phyloP scores from a whole-genome alignment of 2,329 filamentous ascomycete species.

The Myriosclerotinia duriaeana region DNA sequence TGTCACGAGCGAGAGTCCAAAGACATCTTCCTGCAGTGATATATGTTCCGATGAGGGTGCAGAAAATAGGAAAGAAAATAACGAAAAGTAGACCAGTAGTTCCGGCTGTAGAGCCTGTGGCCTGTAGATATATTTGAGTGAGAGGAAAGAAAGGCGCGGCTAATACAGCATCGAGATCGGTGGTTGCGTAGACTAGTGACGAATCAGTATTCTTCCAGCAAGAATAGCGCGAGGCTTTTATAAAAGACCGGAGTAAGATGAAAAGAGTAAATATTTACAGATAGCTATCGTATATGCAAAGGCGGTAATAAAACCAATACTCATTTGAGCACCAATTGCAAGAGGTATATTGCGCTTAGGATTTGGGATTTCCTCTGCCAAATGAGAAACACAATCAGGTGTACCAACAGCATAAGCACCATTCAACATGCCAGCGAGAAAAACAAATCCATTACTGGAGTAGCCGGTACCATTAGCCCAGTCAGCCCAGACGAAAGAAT shows the following conservation, averaged over 20 bases:
- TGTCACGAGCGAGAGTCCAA: constrained; percentile 60
- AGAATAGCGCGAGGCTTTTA: too few species aligned
- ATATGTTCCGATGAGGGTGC: constrained; percentile 55
- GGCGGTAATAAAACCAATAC: constrained; percentile 52
- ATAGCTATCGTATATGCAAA: constrained; percentile 53
- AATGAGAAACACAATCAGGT: constrained; percentile 63
- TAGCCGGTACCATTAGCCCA: constrained; percentile 49
- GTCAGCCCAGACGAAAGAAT: constrained; percentile 47
- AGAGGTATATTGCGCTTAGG: constrained; percentile 54
- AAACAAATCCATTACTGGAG: constrained; percentile 54
- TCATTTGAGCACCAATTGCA: constrained; percentile 52
- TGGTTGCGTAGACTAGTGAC: constrained; percentile 54
- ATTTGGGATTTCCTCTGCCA: constrained; percentile 63
- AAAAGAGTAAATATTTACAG: neutral
- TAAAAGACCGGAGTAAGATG: neutral
- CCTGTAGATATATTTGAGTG: constrained; percentile 64
- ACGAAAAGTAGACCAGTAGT: constrained; percentile 55
- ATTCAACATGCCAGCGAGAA: constrained; percentile 62
- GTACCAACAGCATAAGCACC: constrained; percentile 68
- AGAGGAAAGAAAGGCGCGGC: constrained; percentile 58
- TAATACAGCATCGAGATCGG: constrained; percentile 54
- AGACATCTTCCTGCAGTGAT: constrained; percentile 62
- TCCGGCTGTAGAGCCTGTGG: constrained; percentile 52
- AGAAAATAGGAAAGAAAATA: constrained; percentile 53
- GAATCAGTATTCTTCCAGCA: neutral